A percentile compares a stretch with the other conserved stretches of the same genome.
Conservation (phyloP, 208 protist genomes). For the Trypanosoma caninum region DNA sequence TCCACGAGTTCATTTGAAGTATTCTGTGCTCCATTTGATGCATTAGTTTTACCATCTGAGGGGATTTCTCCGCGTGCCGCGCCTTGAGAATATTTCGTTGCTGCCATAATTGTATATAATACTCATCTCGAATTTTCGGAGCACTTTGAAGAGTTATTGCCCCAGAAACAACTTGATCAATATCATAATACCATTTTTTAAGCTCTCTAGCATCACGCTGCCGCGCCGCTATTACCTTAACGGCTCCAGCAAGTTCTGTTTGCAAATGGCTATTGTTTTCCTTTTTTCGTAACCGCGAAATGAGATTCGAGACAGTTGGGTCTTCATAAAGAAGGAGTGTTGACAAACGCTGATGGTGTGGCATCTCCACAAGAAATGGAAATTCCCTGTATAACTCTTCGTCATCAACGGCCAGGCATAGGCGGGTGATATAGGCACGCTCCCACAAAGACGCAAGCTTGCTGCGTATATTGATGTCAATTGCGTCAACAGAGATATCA, state of each 20-base stretch:
- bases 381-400: slow-evolving; percentile 43
- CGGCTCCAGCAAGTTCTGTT: slow-evolving; percentile 29
- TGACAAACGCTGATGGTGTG: slow-evolving; percentile 42
- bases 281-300: slow-evolving; percentile 4
- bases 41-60: slow-evolving; percentile 2
- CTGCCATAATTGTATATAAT: slow-evolving; percentile 29
- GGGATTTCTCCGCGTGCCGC: slow-evolving; percentile 4
- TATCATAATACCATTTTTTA: slow-evolving; percentile 34
- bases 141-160: slow-evolving; percentile 26
- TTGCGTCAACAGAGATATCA: slow-evolving; percentile 2
- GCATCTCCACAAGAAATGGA: slow-evolving; percentile 32
- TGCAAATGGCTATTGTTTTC: slow-evolving; percentile 4
- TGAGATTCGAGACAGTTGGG: slow-evolving; percentile 36
- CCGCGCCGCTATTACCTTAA: slow-evolving; percentile 24
- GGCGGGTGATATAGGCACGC: slow-evolving; percentile 27
- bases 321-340: slow-evolving; percentile 43
- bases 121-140: slow-evolving; percentile 30
- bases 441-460: slow-evolving; percentile 47
- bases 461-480: slow-evolving; percentile 21
- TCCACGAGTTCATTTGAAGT: slow-evolving; percentile 30
- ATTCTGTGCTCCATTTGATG: slow-evolving; percentile 37
- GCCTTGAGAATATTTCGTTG: slow-evolving; percentile 10
- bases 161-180: slow-evolving; percentile 24
- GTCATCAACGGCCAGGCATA: slow-evolving; percentile 45
- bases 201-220: slow-evolving; percentile 32